Percentiles rank a stretch among this genome's conserved stretches.
Conservation (phyloP, 192 early-diverging fungal species). For the Coemansia pectinata region DNA sequence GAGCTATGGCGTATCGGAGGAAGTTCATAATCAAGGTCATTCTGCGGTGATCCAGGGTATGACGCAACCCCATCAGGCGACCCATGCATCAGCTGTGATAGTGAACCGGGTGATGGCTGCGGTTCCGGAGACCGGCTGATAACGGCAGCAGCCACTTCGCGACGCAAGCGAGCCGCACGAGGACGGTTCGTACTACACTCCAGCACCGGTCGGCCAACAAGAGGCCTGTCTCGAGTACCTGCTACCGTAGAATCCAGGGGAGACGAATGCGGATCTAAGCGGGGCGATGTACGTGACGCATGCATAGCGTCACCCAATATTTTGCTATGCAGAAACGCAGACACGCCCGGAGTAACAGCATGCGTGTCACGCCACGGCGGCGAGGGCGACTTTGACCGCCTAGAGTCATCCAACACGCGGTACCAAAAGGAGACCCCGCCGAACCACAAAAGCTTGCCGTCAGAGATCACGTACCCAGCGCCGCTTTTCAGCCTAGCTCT, state of each 20-base stretch:
- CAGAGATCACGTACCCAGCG: slow-evolving; percentile 25
- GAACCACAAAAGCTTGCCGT: slow-evolving; percentile 43
- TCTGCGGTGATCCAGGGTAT: not conserved
- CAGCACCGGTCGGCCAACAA: not conserved
- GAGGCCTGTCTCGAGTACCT: not conserved
- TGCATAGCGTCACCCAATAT: not conserved
- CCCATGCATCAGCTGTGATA: not conserved
- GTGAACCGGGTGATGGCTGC: not conserved
- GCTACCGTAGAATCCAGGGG: not conserved
- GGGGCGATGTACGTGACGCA: not conserved
- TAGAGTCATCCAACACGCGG: slow-evolving; percentile 6
- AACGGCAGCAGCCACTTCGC: not conserved
- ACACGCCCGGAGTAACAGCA: not conserved
- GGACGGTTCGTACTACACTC: not conserved
- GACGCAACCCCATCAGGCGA: not conserved
- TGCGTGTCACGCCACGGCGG: slow-evolving; percentile 41
- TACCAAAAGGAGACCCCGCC: slow-evolving; percentile 37
- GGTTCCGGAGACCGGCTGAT: not conserved
- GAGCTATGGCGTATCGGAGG: slow-evolving; percentile 10
- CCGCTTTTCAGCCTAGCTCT: slow-evolving; percentile 2
- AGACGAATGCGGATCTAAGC: not conserved
- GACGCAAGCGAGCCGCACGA: not conserved
- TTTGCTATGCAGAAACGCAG: not conserved
- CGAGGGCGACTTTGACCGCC: slow-evolving; percentile 21
- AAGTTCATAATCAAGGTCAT: not conserved